phyloP scores from a whole-genome alignment of 192 early-diverging fungal species.

The Allomyces macrogynus region DNA sequence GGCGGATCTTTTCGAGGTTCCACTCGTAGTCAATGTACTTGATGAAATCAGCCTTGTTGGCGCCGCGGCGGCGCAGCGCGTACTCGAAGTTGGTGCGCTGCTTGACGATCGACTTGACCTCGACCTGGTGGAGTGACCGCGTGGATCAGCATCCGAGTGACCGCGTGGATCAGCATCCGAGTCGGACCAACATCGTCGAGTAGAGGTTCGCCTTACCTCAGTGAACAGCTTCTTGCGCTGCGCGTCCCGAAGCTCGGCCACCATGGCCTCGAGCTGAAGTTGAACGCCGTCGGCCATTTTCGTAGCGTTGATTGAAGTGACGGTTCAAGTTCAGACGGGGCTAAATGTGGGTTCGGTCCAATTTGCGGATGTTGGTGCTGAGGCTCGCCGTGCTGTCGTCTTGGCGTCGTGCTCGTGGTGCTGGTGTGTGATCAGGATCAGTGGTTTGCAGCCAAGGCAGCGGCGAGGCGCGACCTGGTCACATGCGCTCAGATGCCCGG shows the following conservation, averaged over 20 bases:
- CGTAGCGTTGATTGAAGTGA: background rate
- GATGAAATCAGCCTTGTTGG: conserved; percentile 55
- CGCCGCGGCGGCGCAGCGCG: conserved; percentile 53
- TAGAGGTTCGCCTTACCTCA: conserved; percentile 22
- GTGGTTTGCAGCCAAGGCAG: too few species aligned
- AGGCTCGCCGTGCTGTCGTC: too few species aligned
- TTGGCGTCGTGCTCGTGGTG: too few species aligned
- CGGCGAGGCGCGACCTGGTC: too few species aligned
- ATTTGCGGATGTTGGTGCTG: too few species aligned
- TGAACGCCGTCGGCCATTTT: conserved; percentile 79
- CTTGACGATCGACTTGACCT: conserved; percentile 74
- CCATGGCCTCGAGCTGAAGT: conserved; percentile 80
- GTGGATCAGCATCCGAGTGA: too few species aligned
- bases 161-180: background rate
- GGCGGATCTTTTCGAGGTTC: conserved; percentile 65
- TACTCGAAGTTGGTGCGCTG: conserved; percentile 81
- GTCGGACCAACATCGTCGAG: background rate
- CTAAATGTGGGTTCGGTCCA: too few species aligned
- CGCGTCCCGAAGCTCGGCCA: conserved; percentile 77
- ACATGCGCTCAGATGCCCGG: too few species aligned
- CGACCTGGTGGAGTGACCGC: conserved; percentile 38
- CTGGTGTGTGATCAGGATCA: too few species aligned
- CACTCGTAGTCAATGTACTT: conserved; percentile 90
- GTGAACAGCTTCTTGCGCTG: conserved; percentile 60
- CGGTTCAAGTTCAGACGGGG: too few species aligned